Conservation (phyloP, 2,329 filamentous ascomycete genomes). For the Cryoendolithus antarcticus region DNA sequence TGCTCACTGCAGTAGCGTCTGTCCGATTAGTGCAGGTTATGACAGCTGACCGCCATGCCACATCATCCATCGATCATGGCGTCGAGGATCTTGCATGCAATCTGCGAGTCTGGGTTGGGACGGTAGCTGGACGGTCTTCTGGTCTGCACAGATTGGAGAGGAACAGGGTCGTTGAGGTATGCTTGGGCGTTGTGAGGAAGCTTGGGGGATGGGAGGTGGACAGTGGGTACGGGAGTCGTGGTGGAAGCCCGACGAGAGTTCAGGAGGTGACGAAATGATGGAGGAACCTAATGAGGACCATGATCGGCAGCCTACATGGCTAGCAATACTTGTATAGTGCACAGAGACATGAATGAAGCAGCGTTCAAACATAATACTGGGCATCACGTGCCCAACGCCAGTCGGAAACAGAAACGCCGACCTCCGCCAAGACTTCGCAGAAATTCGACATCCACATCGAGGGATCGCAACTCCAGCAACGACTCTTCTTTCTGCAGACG, state of each 20-base stretch:
- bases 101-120: constrained; percentile 35
- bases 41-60: constrained; percentile 21
- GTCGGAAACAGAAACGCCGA: no score
- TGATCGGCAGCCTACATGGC: no score
- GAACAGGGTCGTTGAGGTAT: constrained; percentile 28
- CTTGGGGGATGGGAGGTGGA: constrained; percentile 28
- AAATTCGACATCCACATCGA: no score
- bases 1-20: constrained; percentile 35
- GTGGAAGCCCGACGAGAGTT: constrained; percentile 1
- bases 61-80: constrained; percentile 24
- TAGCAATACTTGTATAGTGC: no score
- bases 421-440: no score
- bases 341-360: no score
- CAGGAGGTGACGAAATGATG: no score
- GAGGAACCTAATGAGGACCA: no score
- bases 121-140: constrained; percentile 28
- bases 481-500: constrained; percentile 35
- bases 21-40: constrained; percentile 30
- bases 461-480: no score
- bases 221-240: constrained; percentile 20
- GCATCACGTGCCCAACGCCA: no score
- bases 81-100: constrained; percentile 32
- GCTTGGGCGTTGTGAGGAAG: constrained; percentile 30
- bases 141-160: constrained; percentile 28
- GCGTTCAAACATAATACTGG: no score